Conservation (phyloP, 495 filamentous ascomycete genomes). For the Lasiosphaeria hispida region DNA sequence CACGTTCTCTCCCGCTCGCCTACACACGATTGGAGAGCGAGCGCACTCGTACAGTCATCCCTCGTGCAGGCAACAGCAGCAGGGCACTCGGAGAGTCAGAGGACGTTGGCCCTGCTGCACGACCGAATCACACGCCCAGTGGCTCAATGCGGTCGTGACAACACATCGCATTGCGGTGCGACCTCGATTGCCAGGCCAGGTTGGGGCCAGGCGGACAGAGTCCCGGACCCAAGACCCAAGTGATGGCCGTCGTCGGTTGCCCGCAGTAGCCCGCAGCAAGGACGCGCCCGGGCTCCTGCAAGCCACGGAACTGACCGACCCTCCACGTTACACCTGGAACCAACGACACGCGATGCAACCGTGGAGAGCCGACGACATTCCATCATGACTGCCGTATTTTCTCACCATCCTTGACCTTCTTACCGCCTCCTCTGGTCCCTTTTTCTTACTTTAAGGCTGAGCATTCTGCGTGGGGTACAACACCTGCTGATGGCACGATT, state of each 20-base stretch:
- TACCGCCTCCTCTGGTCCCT: too few species aligned
- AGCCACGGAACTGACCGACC: not conserved
- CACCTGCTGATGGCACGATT: too few species aligned
- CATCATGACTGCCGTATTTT: not conserved
- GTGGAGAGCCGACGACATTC: not conserved
- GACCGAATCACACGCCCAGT: not conserved
- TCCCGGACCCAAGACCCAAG: conserved; percentile 2
- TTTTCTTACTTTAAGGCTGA: too few species aligned
- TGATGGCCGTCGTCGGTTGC: conserved; percentile 1
- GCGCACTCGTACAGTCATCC: too few species aligned
- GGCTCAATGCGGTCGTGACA: not conserved
- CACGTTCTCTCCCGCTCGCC: too few species aligned
- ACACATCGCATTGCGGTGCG: conserved; percentile 3
- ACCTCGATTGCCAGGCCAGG: not conserved
- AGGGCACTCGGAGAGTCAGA: not conserved
- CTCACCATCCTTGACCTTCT: too few species aligned
- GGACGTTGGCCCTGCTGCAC: not conserved
- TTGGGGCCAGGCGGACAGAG: not conserved
- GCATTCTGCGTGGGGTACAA: too few species aligned
- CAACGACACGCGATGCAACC: not conserved
- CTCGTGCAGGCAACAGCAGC: too few species aligned
- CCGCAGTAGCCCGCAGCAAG: not conserved
- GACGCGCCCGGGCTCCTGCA: not conserved
- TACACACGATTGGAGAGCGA: too few species aligned
- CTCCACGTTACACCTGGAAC: not conserved